Percentiles rank a stretch among this genome's conserved stretches.
These are phyloP conservation scores for Neonectria faginata DNA, from an alignment of 2,329 filamentous ascomycete species.

Conservation along the genomic window DNA sequence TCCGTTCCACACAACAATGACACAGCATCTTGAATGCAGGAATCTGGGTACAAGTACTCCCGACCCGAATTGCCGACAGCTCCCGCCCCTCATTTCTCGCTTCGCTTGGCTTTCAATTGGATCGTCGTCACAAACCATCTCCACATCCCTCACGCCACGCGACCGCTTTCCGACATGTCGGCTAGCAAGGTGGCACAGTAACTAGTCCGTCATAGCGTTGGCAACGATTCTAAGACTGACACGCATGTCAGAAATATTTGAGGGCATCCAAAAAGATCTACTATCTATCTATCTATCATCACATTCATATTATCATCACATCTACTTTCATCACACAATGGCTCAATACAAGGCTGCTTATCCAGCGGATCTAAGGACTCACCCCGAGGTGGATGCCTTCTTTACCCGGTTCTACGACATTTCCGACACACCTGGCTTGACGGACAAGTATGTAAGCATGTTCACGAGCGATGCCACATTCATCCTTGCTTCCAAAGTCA, in stretches of 20 bases:
- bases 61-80: conserved; percentile 12
- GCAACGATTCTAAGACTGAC: too few species aligned
- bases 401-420: conserved; percentile 47
- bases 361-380: conserved; percentile 26
- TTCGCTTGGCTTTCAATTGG: conserved; percentile 10
- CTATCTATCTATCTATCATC: not conserved
- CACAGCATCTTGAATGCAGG: conserved; percentile 1
- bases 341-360: conserved; percentile 16
- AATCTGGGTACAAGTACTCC: conserved; percentile 19
- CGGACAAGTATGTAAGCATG: conserved; percentile 45
- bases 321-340: conserved; percentile 6
- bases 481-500: conserved; percentile 45
- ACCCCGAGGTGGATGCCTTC: conserved; percentile 42
- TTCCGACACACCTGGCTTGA: conserved; percentile 47
- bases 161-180: conserved; percentile 25
- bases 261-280: not conserved
- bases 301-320: not conserved
- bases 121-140: not conserved
- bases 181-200: not conserved
- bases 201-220: not conserved
- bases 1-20: not conserved
- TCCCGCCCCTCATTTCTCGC: not conserved
- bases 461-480: conserved; percentile 48
- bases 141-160: not conserved
- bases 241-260: not conserved